These are phyloP conservation scores for Starmerella vaccinii DNA, from an alignment of 805 yeast genomes.

Conservation along the genomic window DNA sequence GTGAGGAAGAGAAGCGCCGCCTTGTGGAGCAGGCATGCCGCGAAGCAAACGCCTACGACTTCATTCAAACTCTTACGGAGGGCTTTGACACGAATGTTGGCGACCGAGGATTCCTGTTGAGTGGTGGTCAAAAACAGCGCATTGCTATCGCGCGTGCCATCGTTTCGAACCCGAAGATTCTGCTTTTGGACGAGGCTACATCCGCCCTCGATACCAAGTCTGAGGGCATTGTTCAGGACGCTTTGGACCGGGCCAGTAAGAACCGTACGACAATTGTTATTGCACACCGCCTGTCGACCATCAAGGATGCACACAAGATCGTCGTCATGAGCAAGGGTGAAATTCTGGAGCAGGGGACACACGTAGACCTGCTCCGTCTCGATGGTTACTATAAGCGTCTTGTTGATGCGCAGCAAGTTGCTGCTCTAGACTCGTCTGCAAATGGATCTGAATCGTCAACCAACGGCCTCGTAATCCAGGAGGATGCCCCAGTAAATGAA, in stretches of 20 bases:
- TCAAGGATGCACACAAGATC: constrained; percentile 45
- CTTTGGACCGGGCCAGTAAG: constrained; percentile 31
- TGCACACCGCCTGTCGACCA: constrained; percentile 50
- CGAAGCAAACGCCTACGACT: constrained; percentile 35
- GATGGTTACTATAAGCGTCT: constrained; percentile 29
- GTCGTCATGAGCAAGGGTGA: constrained; percentile 44
- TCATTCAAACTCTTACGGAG: constrained; percentile 54
- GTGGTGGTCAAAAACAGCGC: constrained; percentile 68
- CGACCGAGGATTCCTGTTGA: constrained; percentile 46
- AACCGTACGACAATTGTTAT: constrained; percentile 44
- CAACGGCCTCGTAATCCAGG: constrained; percentile 18
- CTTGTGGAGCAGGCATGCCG: constrained; percentile 32
- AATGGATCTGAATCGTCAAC: constrained; percentile 17
- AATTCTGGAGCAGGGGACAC: constrained; percentile 41
- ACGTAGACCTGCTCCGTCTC: constrained; percentile 30
- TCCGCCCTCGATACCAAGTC: constrained; percentile 46
- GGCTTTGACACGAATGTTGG: constrained; percentile 70
- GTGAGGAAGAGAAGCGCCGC: constrained; percentile 33
- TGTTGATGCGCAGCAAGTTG: constrained; percentile 34
- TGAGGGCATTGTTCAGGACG: constrained; percentile 36
- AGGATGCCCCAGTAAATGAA: constrained; percentile 15
- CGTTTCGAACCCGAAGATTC: constrained; percentile 49
- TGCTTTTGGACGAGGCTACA: constrained; percentile 58
- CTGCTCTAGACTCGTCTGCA: constrained; percentile 3
- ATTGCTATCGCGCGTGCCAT: constrained; percentile 62